Evolutionary conservation across 2,329 filamentous ascomycete species (phyloP), one percentile per base, ranked within the genome.

Genomic region (Phyllosticta paracitricarpa): DNA sequence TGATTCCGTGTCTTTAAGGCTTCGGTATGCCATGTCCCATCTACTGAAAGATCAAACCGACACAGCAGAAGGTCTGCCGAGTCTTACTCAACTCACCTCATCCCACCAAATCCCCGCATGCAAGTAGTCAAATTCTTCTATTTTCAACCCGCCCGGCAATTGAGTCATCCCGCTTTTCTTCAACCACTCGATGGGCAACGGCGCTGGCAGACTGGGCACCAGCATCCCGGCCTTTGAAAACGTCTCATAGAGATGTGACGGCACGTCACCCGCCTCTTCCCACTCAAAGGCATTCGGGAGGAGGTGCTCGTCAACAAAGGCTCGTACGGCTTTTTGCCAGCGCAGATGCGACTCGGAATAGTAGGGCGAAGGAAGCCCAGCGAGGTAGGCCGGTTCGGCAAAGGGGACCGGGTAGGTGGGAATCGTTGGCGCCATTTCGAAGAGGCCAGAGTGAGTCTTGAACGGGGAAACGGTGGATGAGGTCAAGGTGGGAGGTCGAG

Each of bases 111-210:
- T 90, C 59, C 85, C 78, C 0, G 81, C 84, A 69, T 91, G 87
- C 9, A 89, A 76, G 65, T 86, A 85, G 68, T 89, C 87, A 75
- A 86, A 91, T 26, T 91, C 86, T 68, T 91, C 87, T 1, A 91
- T 82, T 65, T 83, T 84, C 1, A 87, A 72, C 0, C 81, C 82
- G 1, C 86, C 87, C 0, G 86, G 76, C 51, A 91, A 82, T 66
- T 88, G 82, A 62, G 84, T 75, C 54, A 91, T 85, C 0, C 85
- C 87, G 19, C 87, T 68, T 54, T 77, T 81, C 71, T 85, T 85
- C 63, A 90, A 75, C 84, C 86, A 87, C 56, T 80, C 79, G 0
- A 87, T 82, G 0, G 88, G 88, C 19, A 91, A 71, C 0, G 88
- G 88, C 0, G 87, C 82, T 0, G 87, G 85, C 28, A 91, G 77